These are phyloP conservation scores for Bipolaris sorokiniana DNA, from an alignment of 2,329 filamentous ascomycete species.

Conservation along the genomic window DNA sequence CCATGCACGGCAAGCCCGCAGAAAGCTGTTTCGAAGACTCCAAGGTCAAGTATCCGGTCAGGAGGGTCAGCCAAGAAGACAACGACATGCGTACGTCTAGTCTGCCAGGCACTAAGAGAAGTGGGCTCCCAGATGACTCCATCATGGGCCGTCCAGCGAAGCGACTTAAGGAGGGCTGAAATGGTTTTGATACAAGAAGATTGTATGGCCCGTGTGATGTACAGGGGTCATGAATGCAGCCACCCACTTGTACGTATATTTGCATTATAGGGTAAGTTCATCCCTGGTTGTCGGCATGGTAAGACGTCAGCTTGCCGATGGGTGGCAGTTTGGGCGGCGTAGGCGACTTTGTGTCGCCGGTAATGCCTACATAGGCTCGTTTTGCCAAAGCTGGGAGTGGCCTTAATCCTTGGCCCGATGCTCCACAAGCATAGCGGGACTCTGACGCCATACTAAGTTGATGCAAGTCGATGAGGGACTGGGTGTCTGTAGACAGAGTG, in stretches of 20 bases:
- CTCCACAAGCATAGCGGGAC: slow-evolving; percentile 7
- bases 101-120: slow-evolving; percentile 88
- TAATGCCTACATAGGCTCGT: slow-evolving; percentile 5
- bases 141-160: slow-evolving; percentile 64
- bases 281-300: slow-evolving; percentile 8
- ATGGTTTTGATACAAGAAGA: neutral
- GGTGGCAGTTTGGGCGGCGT: slow-evolving; percentile 1
- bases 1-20: slow-evolving; percentile 64
- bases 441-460: slow-evolving; percentile 5
- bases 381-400: slow-evolving; percentile 1
- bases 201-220: neutral
- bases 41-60: slow-evolving; percentile 85
- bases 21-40: slow-evolving; percentile 90
- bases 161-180: slow-evolving; percentile 58
- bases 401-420: slow-evolving; percentile 1
- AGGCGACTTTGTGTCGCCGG: slow-evolving; percentile 13
- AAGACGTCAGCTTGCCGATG: neutral
- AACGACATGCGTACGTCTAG: slow-evolving; percentile 93
- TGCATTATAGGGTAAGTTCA: slow-evolving; percentile 11
- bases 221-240: slow-evolving; percentile 7
- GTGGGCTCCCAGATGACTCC: slow-evolving; percentile 81
- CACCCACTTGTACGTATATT: slow-evolving; percentile 8
- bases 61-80: slow-evolving; percentile 90
- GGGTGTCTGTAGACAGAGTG: neutral
- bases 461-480: neutral